phyloP scores from a whole-genome alignment of 306 rosid genomes.

The Quercus berberidifolia region DNA sequence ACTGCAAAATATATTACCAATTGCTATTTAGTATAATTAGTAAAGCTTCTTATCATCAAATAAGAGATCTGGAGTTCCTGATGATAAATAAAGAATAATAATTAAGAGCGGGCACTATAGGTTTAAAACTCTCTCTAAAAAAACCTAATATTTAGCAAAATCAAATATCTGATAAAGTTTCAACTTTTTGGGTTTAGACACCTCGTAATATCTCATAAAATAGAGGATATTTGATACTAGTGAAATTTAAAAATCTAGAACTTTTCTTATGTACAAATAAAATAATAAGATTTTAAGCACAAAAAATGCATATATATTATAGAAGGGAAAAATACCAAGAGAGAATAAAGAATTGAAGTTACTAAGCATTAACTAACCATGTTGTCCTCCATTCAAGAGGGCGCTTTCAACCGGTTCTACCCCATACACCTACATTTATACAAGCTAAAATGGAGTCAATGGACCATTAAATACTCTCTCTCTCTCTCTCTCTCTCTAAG shows the following conservation, averaged over 20 bases:
- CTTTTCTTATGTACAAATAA: too few relatives aligned
- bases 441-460: not conserved
- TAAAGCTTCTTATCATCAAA: too few relatives aligned
- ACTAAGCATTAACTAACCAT: conserved; percentile 42
- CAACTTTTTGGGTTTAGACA: too few relatives aligned
- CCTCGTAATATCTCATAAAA: too few relatives aligned
- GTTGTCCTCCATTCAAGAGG: conserved; percentile 66
- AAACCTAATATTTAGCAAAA: too few relatives aligned
- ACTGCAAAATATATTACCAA: too few relatives aligned
- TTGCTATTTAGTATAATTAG: too few relatives aligned
- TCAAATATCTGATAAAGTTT: too few relatives aligned
- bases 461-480: not conserved
- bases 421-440: conserved; percentile 50
- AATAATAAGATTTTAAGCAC: too few relatives aligned
- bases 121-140: too few relatives aligned
- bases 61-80: accelerated
- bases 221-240: accelerated
- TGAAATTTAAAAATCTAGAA: too few relatives aligned
- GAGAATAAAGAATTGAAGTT: not conserved
- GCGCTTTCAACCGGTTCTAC: conserved; percentile 86
- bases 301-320: not conserved
- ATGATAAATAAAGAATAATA: too few relatives aligned
- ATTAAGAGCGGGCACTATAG: accelerated
- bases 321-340: not conserved
- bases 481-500: not conserved